Percentiles rank a stretch among this genome's conserved stretches.
Evolutionary conservation across 2,329 filamentous ascomycete genomes (phyloP).

Genomic region (Sporothrix sp.): DNA sequence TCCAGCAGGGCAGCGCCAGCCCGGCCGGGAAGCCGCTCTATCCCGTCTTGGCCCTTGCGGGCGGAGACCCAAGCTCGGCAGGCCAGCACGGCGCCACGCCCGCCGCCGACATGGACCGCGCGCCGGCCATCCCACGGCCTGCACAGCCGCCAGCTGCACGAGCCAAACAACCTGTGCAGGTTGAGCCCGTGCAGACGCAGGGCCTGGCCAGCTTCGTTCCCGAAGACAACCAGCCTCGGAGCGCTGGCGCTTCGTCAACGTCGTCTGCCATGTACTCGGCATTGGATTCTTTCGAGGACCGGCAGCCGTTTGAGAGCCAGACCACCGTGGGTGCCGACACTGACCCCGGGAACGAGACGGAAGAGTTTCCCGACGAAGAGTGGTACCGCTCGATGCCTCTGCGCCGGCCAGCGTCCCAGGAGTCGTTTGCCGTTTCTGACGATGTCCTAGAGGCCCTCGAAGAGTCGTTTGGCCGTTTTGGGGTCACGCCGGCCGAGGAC

Average conservation of each 20-base stretch:
- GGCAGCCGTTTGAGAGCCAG: not conserved
- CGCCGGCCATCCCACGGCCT: not conserved
- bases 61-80: too few relatives aligned
- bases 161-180: not conserved
- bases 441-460: constrained; percentile 6
- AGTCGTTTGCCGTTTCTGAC: constrained; percentile 12
- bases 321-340: not conserved
- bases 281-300: constrained; percentile 4
- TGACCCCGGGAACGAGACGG: not conserved
- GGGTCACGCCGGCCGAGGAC: not conserved
- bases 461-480: constrained; percentile 3
- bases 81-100: not conserved
- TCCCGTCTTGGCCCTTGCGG: too few relatives aligned
- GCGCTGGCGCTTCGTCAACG: not conserved
- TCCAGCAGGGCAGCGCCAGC: not conserved
- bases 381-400: not conserved
- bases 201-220: not conserved
- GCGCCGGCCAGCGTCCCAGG: not conserved
- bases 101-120: constrained; percentile 2
- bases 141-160: not conserved
- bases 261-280: constrained; percentile 15
- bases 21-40: too few relatives aligned
- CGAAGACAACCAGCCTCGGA: not conserved
- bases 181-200: not conserved
- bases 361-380: not conserved